Evolutionary conservation across 768 basidiomycete genomes (phyloP).

Genomic region (Amanita pseudoporphyria): DNA sequence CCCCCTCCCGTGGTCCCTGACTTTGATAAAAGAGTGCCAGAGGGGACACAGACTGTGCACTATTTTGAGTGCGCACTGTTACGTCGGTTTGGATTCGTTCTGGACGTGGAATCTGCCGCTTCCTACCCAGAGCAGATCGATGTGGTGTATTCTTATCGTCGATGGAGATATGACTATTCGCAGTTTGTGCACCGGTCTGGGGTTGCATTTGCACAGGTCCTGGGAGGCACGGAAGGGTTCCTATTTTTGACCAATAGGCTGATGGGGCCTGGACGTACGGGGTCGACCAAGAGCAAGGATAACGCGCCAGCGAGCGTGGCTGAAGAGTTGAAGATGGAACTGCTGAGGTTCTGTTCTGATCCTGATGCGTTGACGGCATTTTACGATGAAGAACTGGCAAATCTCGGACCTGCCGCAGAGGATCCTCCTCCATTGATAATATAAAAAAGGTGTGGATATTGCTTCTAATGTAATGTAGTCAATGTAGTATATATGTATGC

Average conservation of each 20-base stretch:
- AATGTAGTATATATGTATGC: background rate
- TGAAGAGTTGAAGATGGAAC: slow-evolving; percentile 47
- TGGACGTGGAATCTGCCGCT: slow-evolving; percentile 71
- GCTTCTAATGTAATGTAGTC: background rate
- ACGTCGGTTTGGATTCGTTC: slow-evolving; percentile 68
- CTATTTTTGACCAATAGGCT: slow-evolving; percentile 85
- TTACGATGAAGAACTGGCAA: slow-evolving; percentile 63
- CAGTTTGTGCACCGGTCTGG: slow-evolving; percentile 92
- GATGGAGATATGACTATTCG: slow-evolving; percentile 65
- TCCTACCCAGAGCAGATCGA: slow-evolving; percentile 77
- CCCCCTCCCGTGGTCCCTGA: slow-evolving; percentile 66
- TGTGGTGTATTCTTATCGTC: slow-evolving; percentile 85
- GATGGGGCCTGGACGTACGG: slow-evolving; percentile 62
- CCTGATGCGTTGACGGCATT: slow-evolving; percentile 43
- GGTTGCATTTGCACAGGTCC: slow-evolving; percentile 81
- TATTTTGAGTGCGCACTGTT: slow-evolving; percentile 81
- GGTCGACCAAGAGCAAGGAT: slow-evolving; percentile 44
- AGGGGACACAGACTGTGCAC: slow-evolving; percentile 52
- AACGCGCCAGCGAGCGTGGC: slow-evolving; percentile 48
- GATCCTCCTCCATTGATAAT: slow-evolving; percentile 48
- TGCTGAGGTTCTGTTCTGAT: slow-evolving; percentile 62
- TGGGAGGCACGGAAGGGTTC: slow-evolving; percentile 73
- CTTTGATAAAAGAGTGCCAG: slow-evolving; percentile 56
- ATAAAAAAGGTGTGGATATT: slow-evolving; percentile 14
- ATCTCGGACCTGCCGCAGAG: slow-evolving; percentile 31